Conservation (phyloP, 1,284 basidiomycete species). For the Paramarasmius palmivorus region DNA sequence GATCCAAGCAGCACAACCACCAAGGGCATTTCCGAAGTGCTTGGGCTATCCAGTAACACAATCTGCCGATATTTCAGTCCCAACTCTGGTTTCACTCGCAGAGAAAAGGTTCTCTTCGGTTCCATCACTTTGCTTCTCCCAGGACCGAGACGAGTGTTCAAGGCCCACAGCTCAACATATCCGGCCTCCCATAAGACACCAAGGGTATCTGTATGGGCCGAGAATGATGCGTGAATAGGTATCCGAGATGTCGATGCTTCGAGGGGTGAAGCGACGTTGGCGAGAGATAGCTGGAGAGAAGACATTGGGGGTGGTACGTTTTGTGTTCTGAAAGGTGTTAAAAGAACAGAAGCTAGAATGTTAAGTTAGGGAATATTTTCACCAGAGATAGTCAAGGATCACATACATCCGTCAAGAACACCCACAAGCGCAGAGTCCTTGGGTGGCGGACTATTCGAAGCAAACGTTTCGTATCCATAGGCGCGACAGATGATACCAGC, state of each 20-base stretch:
- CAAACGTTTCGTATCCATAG: conserved; percentile 80
- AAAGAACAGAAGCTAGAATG: conserved; percentile 62
- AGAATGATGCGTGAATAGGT: conserved; percentile 72
- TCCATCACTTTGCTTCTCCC: conserved; percentile 65
- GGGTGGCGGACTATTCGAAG: conserved; percentile 63
- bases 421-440: conserved; percentile 84
- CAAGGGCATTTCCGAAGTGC: not conserved
- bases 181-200: conserved; percentile 72
- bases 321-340: conserved; percentile 93
- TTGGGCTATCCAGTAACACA: conserved; percentile 23
- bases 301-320: conserved; percentile 97
- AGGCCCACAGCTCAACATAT: conserved; percentile 65
- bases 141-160: conserved; percentile 64
- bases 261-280: conserved; percentile 18
- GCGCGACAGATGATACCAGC: conserved; percentile 61
- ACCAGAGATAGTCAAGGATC: not conserved
- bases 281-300: conserved; percentile 60
- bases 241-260: conserved; percentile 28
- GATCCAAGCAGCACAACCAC: conserved; percentile 6
- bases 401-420: conserved; percentile 88
- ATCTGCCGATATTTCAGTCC: conserved; percentile 38
- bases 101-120: conserved; percentile 45
- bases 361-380: conserved; percentile 1
- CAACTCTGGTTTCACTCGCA: conserved; percentile 25
- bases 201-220: conserved; percentile 57